Base-by-base conservation (phyloP, 768 basidiomycete genomes). In the Lactarius hengduanensis region DNA sequence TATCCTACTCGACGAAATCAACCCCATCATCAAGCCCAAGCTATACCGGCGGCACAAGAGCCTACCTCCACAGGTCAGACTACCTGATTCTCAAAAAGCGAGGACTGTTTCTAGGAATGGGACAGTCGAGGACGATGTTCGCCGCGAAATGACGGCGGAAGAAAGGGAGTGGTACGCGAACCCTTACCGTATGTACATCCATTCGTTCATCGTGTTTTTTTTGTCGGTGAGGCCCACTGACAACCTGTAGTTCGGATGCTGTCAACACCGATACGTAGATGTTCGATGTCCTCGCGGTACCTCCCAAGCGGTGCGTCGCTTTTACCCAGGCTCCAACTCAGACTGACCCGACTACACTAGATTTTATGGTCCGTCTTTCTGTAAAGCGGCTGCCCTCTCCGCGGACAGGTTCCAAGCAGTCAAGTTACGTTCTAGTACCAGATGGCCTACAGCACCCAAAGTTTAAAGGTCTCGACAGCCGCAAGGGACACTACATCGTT, bases 131-230 rank as follows among this genome's bases (percentile, higher is more conserved):
- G 11, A 53, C 13, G 62, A 62, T 7, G 72, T 56, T 18, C 82
- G 81, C 15, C 80, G 88, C 38, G 79, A 78, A 64, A 92, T 92
- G 91, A 80, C 83, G 0, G 71, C 73, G 50, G 78, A 84, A 70
- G 90, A 92, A 77, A 78, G 83, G 69, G 74, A 75, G 32, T 90
- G 87, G 84, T 88, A 84, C 84, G 82, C 89, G 13, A 90, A 84
- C 73, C 90, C 91, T 62, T 94, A 92, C 75, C 79, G 91, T 92
- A 77, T 67, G 77, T 78, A 38, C 36, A 38, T 45, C 62, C 54
- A 32, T 41, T 32, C 58, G 13, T 13, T 45, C 47, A 32, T 20
- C 53, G n/a, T n/a, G n/a, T n/a, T n/a, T n/a, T n/a, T n/a, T 34
- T 36, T 50, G 57, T 26, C 69, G 43, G 18, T 22, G 28, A 26